Conservation (phyloP, 306 rosid genomes). For the Gillenia trifoliata region DNA sequence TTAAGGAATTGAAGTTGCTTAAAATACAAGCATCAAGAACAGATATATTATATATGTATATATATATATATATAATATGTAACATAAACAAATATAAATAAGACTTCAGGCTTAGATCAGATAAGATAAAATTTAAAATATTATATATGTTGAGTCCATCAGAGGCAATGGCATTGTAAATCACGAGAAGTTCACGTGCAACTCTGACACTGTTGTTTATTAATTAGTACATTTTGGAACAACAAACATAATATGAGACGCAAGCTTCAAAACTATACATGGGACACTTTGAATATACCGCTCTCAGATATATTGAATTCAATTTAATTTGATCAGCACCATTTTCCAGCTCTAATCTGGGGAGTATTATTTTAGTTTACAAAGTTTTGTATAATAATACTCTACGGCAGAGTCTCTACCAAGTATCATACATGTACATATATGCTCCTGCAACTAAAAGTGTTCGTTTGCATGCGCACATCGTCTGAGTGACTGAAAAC, state of each 20-base stretch:
- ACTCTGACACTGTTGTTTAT: conserved; percentile 58
- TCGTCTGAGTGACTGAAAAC: neutral
- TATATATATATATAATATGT: too few relatives aligned
- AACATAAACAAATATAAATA: too few relatives aligned
- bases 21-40: conserved; percentile 32
- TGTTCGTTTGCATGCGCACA: neutral
- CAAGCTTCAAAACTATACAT: conserved; percentile 23
- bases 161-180: conserved; percentile 77
- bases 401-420: neutral
- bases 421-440: too few relatives aligned
- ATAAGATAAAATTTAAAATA: conserved; percentile 10
- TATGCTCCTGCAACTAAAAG: too few relatives aligned
- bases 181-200: conserved; percentile 94
- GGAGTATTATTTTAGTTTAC: neutral
- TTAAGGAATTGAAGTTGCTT: conserved; percentile 13
- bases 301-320: conserved; percentile 22
- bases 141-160: neutral
- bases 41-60: neutral
- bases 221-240: conserved; percentile 14
- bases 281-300: conserved; percentile 44
- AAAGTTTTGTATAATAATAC: neutral
- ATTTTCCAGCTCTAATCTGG: conserved; percentile 17
- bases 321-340: conserved; percentile 16
- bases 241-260: conserved; percentile 33
- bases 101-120: conserved; percentile 15